Base-by-base conservation (phyloP, 345 rosid genomes). In the Trapa bicornis region DNA sequence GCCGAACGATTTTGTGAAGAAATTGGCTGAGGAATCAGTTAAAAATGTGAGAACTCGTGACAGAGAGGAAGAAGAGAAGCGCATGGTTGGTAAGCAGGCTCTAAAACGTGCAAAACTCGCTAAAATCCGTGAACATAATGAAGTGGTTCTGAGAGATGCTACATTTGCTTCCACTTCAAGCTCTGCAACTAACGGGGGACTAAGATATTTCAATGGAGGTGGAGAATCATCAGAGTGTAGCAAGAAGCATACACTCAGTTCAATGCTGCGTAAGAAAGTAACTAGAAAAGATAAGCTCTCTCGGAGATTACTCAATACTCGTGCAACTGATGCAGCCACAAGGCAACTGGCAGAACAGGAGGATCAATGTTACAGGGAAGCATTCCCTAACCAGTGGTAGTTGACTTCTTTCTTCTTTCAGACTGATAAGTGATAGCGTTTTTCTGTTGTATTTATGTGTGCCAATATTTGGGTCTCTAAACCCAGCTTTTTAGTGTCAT, bases 381-480 rank as follows among this genome's bases (percentile, higher is more conserved):
- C 94, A 67, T 79, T 85, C 41, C 91, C 96, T 72, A 93, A 93
- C 76, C 91, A 93, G 66, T 90, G 97, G 96, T 84, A 84, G 84
- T 74, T 61, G 58, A 15, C 14, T 33, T 57, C 15, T 57, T 32
- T 57, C 12, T 57, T 57, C 37, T 10, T 14, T 9, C 3, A 33
- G 37, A 57, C 12, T 29, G 32, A 3, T 10, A 22, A 15, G 37
- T 29, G 29, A 22, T 22, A 22, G 29, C 29, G 29, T 22, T 22
- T 22, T 22, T 22, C 29, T 22, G 29, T 22, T 22, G 29, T 22
- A 22, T 22, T 22, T 22, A 22, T 22, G 29, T 22, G 29, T 22
- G 29, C 29, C 29, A 22, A 22, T 22, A 22, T 22, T 22, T 22
- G 29, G 29, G 29, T 22, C 29, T 22, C 29, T 22, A 22, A 22